Evolutionary conservation across 106 monocot species (phyloP).

Genomic region (Allium sativum): DNA sequence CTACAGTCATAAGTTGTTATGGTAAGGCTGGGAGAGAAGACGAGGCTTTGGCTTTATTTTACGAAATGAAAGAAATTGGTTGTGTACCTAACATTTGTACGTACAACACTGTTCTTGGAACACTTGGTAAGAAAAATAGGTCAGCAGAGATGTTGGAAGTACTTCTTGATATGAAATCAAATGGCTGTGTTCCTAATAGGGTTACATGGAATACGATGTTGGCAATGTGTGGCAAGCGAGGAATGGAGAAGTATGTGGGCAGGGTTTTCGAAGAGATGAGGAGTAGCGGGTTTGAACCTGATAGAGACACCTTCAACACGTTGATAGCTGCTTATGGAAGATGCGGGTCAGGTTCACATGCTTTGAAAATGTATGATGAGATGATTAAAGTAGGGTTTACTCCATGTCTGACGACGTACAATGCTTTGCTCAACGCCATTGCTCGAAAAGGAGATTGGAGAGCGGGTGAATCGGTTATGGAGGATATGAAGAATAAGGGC

Average conservation of each 20-base stretch:
- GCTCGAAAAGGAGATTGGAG: slow-evolving; percentile 72
- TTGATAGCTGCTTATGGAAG: slow-evolving; percentile 78
- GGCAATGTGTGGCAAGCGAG: slow-evolving; percentile 74
- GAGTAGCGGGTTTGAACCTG: slow-evolving; percentile 56
- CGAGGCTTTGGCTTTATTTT: slow-evolving; percentile 50
- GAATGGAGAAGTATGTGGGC: slow-evolving; percentile 52
- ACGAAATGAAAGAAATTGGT: slow-evolving; percentile 44
- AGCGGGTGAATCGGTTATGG: slow-evolving; percentile 59
- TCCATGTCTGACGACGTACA: slow-evolving; percentile 65
- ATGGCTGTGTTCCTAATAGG: slow-evolving; percentile 71
- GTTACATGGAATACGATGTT: slow-evolving; percentile 67
- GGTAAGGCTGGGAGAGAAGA: slow-evolving; percentile 56
- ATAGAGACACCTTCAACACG: slow-evolving; percentile 79
- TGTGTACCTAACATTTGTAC: slow-evolving; percentile 76
- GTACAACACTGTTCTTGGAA: slow-evolving; percentile 68
- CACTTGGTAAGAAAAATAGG: slow-evolving; percentile 74
- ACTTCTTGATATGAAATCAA: slow-evolving; percentile 61
- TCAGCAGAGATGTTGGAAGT: slow-evolving; percentile 56
- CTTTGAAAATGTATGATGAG: slow-evolving; percentile 65
- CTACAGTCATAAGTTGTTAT: slow-evolving; percentile 75
- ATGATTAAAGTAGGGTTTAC: slow-evolving; percentile 57
- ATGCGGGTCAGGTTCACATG: slow-evolving; percentile 44
- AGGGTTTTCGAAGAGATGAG: slow-evolving; percentile 74
- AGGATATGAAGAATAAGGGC: slow-evolving; percentile 63
- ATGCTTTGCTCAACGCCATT: slow-evolving; percentile 75